phyloP scores from a whole-genome alignment of 306 rosid genomes.

The Pyrus pyrifolia region DNA sequence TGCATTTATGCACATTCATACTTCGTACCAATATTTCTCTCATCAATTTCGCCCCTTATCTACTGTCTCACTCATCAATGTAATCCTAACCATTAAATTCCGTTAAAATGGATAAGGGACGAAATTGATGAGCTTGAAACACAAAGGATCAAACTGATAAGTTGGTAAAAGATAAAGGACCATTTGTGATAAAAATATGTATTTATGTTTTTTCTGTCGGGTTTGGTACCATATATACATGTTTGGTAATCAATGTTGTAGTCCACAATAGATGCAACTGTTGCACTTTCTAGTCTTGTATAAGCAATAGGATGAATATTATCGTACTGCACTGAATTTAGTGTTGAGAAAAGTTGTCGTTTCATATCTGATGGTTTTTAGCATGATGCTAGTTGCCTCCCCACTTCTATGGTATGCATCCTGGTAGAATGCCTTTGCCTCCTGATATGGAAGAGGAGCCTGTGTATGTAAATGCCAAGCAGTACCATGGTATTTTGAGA shows the following conservation, averaged over 20 bases:
- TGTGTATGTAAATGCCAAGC: slow-evolving; percentile 90
- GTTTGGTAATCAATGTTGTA: neutral
- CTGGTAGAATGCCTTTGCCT: slow-evolving; percentile 78
- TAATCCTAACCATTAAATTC: too few relatives aligned
- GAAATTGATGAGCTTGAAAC: too few relatives aligned
- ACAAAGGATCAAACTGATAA: too few relatives aligned
- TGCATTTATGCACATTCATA: neutral
- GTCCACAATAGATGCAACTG: neutral
- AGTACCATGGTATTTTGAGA: slow-evolving; percentile 85
- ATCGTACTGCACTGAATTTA: neutral
- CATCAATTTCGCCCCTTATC: too few relatives aligned
- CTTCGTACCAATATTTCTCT: neutral
- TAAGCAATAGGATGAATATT: neutral
- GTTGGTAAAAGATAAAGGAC: too few relatives aligned
- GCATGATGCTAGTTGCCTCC: slow-evolving; percentile 46
- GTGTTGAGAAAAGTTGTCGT: slow-evolving; percentile 1
- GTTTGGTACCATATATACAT: neutral
- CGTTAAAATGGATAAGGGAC: too few relatives aligned
- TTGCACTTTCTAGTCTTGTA: neutral
- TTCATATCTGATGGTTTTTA: slow-evolving; percentile 16
- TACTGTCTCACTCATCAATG: too few relatives aligned
- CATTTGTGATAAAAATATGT: too few relatives aligned
- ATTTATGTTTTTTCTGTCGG: neutral
- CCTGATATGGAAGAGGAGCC: slow-evolving; percentile 88
- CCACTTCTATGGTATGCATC: slow-evolving; percentile 56